Conservation (phyloP, 441 rosid species). For the Breynia disticha region DNA sequence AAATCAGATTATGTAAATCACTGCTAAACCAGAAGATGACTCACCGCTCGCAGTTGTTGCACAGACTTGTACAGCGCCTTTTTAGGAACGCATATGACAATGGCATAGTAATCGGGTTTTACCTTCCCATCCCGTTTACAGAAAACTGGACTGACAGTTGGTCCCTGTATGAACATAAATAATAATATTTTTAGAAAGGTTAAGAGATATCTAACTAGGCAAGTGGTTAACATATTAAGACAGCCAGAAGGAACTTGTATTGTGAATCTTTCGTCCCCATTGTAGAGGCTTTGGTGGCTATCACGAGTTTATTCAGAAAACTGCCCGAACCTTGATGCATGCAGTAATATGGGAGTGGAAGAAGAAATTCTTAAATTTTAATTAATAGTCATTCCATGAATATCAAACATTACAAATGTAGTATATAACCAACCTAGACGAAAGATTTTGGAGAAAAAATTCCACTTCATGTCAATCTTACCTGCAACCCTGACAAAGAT, state of each 20-base stretch:
- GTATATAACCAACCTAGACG: neutral
- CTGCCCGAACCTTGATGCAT: too few species aligned
- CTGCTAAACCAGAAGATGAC: conserved; percentile 13
- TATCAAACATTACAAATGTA: neutral
- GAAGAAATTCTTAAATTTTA: too few species aligned
- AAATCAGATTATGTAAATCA: too few species aligned
- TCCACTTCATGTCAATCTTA: too few species aligned
- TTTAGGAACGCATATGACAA: conserved; percentile 83
- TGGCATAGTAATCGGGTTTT: conserved; percentile 61
- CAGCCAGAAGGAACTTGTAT: neutral
- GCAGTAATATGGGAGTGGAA: too few species aligned
- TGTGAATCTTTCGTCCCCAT: too few species aligned
- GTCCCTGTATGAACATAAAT: conserved; percentile 44
- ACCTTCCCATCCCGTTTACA: conserved; percentile 48
- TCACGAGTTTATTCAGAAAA: too few species aligned
- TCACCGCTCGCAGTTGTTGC: conserved; percentile 84
- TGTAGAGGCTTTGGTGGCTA: too few species aligned
- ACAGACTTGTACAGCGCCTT: conserved; percentile 71
- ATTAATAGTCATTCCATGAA: too few species aligned
- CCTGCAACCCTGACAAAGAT: conserved; percentile 82
- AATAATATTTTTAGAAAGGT: neutral
- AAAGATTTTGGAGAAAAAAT: conserved; percentile 1
- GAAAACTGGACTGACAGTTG: conserved; percentile 84
- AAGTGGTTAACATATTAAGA: neutral
- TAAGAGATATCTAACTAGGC: neutral